Conservation (phyloP, 768 basidiomycete species). For the Tulasnella sp. region DNA sequence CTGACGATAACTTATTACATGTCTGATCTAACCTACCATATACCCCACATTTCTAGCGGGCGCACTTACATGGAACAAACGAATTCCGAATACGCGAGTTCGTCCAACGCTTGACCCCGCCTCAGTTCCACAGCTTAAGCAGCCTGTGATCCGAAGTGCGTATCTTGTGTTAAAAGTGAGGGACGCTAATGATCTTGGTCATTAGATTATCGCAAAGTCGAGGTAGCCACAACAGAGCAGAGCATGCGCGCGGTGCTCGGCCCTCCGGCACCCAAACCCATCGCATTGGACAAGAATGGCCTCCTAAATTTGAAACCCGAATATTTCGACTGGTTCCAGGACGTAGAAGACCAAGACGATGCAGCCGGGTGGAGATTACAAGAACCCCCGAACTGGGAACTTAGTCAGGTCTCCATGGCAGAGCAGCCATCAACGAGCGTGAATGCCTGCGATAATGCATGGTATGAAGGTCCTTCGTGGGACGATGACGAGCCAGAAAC, state of each 20-base stretch:
- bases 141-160: background rate
- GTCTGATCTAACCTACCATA: background rate
- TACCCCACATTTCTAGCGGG: background rate
- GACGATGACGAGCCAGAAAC: background rate
- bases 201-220: background rate
- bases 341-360: slow-evolving; percentile 2
- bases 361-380: background rate
- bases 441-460: background rate
- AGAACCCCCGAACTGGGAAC: background rate
- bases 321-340: background rate
- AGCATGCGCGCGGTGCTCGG: background rate
- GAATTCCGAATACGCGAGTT: background rate
- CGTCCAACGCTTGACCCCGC: background rate
- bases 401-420: background rate
- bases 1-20: background rate
- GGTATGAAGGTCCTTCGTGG: background rate
- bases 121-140: background rate
- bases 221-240: background rate
- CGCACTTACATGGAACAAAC: background rate
- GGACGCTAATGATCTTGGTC: background rate
- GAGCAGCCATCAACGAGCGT: background rate
- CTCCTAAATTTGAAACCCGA: background rate
- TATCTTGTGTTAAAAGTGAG: background rate
- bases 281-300: background rate
- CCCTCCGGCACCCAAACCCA: background rate